These are phyloP conservation scores for Aspergillus candidus DNA, from an alignment of 2,329 filamentous ascomycete genomes.

Conservation along the genomic window DNA sequence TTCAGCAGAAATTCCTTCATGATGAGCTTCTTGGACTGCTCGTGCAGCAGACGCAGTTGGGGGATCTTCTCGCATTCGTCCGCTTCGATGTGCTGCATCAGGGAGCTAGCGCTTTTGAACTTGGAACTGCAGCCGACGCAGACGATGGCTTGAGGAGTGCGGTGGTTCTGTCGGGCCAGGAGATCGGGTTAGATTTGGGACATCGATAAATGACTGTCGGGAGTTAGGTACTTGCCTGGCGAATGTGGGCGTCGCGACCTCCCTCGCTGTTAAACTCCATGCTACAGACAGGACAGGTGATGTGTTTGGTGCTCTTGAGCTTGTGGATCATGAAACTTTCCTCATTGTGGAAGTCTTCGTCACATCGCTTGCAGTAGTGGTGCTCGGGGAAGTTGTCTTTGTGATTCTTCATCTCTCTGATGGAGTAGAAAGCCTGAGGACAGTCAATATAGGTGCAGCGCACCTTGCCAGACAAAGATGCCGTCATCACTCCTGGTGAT, in stretches of 20 bases:
- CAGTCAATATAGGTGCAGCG: conserved; percentile 46
- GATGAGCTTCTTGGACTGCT: conserved; percentile 47
- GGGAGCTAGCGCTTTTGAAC: conserved; percentile 44
- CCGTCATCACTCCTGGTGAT: conserved; percentile 6
- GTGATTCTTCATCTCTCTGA: conserved; percentile 46
- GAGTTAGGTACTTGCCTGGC: conserved; percentile 35
- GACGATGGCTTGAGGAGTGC: conserved; percentile 43
- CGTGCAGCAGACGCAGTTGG: conserved; percentile 40
- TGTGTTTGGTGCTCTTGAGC: conserved; percentile 41
- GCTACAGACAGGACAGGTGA: conserved; percentile 53
- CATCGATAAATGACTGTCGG: background rate
- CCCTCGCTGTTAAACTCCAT: conserved; percentile 50
- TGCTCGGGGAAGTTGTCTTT: conserved; percentile 40
- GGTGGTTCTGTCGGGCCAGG: conserved; percentile 40
- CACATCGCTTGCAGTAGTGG: conserved; percentile 38
- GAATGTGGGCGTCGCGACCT: conserved; percentile 49
- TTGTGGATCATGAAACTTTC: conserved; percentile 46
- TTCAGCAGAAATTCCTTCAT: conserved; percentile 29
- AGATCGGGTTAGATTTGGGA: conserved; percentile 1
- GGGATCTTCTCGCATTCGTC: conserved; percentile 44
- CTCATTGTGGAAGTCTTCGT: conserved; percentile 43
- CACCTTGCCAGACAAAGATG: conserved; percentile 20
- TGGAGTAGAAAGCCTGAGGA: conserved; percentile 39
- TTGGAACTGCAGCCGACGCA: conserved; percentile 44
- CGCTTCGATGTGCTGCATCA: conserved; percentile 52